phyloP scores from a whole-genome alignment of 805 yeast species.

The Ogataea neopini region DNA sequence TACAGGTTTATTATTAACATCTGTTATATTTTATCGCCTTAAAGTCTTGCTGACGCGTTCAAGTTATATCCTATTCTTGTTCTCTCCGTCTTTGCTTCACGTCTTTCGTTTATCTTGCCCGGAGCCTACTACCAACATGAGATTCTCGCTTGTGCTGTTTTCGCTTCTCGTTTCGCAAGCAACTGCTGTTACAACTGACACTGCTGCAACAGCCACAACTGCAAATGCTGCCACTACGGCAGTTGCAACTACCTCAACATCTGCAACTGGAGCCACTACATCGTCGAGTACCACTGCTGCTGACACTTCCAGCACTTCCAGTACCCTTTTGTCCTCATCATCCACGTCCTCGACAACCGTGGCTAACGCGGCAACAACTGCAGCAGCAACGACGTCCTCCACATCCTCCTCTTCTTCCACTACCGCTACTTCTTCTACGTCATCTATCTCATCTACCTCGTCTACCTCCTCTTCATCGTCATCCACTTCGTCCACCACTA shows the following conservation, averaged over 20 bases:
- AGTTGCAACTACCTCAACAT: constrained; percentile 10
- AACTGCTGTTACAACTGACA: constrained; percentile 13
- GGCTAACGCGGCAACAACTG: constrained; percentile 8
- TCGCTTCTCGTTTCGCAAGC: constrained; percentile 10
- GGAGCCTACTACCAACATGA: constrained; percentile 9
- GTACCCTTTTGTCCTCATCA: neutral
- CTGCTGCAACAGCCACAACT: constrained; percentile 13
- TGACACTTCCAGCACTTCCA: constrained; percentile 2
- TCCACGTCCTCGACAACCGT: constrained; percentile 2
- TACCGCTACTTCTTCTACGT: constrained; percentile 5
- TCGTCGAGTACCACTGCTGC: constrained; percentile 8
- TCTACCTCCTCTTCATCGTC: constrained; percentile 10
- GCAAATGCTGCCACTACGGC: constrained; percentile 17
- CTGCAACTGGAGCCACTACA: constrained; percentile 7
- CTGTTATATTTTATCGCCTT: no score
- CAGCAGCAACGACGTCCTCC: constrained; percentile 1
- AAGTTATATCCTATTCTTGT: neutral
- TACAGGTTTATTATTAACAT: neutral
- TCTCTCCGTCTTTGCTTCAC: neutral
- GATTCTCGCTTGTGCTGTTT: constrained; percentile 10
- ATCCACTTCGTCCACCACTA: constrained; percentile 12
- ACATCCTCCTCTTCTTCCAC: constrained; percentile 9
- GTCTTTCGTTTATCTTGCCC: neutral
- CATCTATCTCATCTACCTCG: constrained; percentile 4
- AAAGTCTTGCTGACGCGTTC: neutral